Evolutionary conservation across 163 green algal species (phyloP).

Genomic region (Scenedesmus sp.): DNA sequence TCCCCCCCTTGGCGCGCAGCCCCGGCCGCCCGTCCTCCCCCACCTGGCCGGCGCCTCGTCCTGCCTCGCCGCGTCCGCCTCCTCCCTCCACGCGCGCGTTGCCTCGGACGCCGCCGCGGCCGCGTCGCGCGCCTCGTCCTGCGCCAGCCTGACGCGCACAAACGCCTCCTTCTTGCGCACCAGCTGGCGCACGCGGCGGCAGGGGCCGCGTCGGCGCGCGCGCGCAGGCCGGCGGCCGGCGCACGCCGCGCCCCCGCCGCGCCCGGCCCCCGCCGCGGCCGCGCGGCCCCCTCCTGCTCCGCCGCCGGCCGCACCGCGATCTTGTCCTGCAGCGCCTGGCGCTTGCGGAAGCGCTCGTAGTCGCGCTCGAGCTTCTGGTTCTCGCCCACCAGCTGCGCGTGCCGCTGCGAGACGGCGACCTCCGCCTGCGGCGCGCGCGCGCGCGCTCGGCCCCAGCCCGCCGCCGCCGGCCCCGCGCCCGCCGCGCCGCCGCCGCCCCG

Average conservation of each 20-base stretch:
- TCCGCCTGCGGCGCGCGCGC: not conserved
- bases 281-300: not conserved
- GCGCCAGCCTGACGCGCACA: slow-evolving; percentile 12
- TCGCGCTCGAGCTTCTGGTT: slow-evolving; percentile 51
- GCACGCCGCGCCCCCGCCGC: too few relatives aligned
- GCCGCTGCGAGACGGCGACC: not conserved
- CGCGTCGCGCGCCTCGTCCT: slow-evolving; percentile 26
- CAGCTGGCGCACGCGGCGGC: too few relatives aligned
- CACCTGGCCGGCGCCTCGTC: slow-evolving; percentile 27
- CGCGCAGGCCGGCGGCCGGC: too few relatives aligned
- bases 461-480: too few relatives aligned
- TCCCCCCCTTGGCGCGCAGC: too few relatives aligned
- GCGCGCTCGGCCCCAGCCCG: too few relatives aligned
- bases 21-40: not conserved
- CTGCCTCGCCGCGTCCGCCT: not conserved
- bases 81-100: not conserved
- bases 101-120: not conserved
- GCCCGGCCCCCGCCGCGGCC: too few relatives aligned
- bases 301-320: slow-evolving; percentile 19
- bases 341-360: slow-evolving; percentile 54
- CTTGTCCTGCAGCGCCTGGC: slow-evolving; percentile 43
- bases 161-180: slow-evolving; percentile 26
- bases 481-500: too few relatives aligned
- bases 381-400: slow-evolving; percentile 34
- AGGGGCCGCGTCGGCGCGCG: too few relatives aligned